A percentile compares a stretch with the other conserved stretches of the same genome.
phyloP scores from a whole-genome alignment of 208 protist species.

The Acanthamoeba royreba region DNA sequence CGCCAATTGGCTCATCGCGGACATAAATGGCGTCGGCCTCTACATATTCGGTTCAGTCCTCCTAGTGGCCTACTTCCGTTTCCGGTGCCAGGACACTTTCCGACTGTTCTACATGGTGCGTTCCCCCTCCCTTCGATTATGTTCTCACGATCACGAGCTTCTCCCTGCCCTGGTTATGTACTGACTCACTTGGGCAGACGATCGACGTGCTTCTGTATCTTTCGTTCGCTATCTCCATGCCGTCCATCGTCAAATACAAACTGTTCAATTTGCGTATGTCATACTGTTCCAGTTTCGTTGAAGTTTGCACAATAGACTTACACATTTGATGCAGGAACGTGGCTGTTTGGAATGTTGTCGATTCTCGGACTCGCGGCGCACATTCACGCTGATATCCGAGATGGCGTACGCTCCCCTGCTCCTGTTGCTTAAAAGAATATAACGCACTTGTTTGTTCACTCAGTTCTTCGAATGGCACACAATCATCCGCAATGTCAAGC shows the following conservation, averaged over 20 bases:
- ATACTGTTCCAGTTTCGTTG: too few relatives aligned
- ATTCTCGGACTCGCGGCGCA: neutral
- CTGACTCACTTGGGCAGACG: neutral
- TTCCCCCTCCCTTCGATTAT: neutral
- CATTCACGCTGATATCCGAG: neutral
- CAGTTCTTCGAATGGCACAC: neutral
- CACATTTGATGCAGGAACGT: neutral
- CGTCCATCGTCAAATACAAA: slow-evolving; percentile 22
- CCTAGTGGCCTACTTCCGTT: neutral
- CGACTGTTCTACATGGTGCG: neutral
- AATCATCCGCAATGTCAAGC: neutral
- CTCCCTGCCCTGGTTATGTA: neutral
- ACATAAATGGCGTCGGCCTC: slow-evolving; percentile 32
- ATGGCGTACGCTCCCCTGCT: neutral
- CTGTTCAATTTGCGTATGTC: slow-evolving; percentile 6
- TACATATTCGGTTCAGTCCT: neutral
- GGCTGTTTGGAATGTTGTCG: neutral
- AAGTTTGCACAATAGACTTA: too few relatives aligned
- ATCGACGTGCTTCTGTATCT: neutral
- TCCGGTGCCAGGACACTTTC: neutral
- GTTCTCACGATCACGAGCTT: neutral
- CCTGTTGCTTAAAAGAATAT: neutral
- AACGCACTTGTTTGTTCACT: too few relatives aligned
- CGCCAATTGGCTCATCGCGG: neutral
- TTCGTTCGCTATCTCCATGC: neutral